Conservation (phyloP, 2,329 filamentous ascomycete species). For the Phoma sp. region DNA sequence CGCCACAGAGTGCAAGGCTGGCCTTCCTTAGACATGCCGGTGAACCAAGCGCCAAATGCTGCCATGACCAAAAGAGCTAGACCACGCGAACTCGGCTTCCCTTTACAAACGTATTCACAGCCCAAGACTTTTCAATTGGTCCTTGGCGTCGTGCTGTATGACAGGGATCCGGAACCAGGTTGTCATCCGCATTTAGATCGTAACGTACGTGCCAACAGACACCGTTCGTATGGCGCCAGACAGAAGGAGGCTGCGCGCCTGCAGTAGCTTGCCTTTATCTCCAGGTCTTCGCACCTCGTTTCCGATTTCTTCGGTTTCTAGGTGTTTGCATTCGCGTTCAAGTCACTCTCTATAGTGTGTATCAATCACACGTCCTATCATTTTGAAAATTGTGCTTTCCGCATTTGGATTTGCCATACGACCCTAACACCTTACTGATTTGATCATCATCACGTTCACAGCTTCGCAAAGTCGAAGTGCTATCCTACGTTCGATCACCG, state of each 20-base stretch:
- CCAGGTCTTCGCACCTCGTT: constrained; percentile 28
- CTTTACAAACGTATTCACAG: constrained; percentile 29
- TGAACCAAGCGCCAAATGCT: constrained; percentile 31
- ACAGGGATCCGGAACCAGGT: constrained; percentile 34
- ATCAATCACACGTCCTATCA: constrained; percentile 45
- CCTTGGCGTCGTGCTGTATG: constrained; percentile 23
- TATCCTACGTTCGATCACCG: not conserved
- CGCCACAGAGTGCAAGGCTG: constrained; percentile 22
- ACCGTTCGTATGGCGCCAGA: constrained; percentile 34
- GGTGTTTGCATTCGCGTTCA: constrained; percentile 29
- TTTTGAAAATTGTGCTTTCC: constrained; percentile 29
- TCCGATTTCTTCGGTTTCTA: constrained; percentile 25
- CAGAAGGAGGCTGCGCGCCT: constrained; percentile 29
- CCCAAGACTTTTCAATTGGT: constrained; percentile 29
- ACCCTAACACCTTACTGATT: not conserved
- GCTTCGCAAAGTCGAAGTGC: not conserved
- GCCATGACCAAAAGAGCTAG: constrained; percentile 35
- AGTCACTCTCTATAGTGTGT: constrained; percentile 40
- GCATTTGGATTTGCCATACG: constrained; percentile 22
- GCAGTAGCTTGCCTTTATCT: constrained; percentile 32
- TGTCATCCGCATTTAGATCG: constrained; percentile 44
- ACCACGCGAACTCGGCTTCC: constrained; percentile 27
- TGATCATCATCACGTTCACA: not conserved
- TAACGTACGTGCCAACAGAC: constrained; percentile 32
- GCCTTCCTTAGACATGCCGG: constrained; percentile 24